Percentiles rank a stretch among this genome's conserved stretches.
phyloP scores from a whole-genome alignment of 2,329 filamentous ascomycete genomes.

The Aspergillus versicolor region DNA sequence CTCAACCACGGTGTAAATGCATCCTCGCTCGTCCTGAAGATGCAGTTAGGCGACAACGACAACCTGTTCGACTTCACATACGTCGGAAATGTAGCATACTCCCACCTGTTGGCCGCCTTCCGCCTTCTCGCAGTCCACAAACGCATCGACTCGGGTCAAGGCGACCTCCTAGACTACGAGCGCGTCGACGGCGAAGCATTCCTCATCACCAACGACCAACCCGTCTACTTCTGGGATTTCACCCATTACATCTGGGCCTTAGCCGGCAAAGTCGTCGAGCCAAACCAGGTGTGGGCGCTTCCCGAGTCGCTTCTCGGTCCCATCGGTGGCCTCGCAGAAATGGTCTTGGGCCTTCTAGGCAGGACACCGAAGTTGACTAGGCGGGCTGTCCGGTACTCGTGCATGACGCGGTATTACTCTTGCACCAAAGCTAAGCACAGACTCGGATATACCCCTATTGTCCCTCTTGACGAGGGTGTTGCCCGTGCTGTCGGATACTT shows the following conservation, averaged over 20 bases:
- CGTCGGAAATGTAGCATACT: constrained; percentile 69
- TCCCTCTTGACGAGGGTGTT: constrained; percentile 48
- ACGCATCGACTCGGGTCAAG: constrained; percentile 46
- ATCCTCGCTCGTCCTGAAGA: constrained; percentile 61
- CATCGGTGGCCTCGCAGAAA: constrained; percentile 44
- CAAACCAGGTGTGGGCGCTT: constrained; percentile 42
- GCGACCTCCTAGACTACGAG: constrained; percentile 68
- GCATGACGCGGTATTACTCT: constrained; percentile 50
- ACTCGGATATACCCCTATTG: constrained; percentile 46
- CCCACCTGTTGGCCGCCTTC: constrained; percentile 76
- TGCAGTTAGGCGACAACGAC: constrained; percentile 75
- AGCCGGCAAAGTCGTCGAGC: constrained; percentile 45
- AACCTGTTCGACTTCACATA: constrained; percentile 73
- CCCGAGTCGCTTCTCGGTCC: constrained; percentile 40
- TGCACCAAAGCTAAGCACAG: constrained; percentile 48
- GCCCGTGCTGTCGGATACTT: constrained; percentile 46
- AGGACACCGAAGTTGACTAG: constrained; percentile 47
- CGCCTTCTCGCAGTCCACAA: constrained; percentile 64
- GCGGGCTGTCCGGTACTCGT: constrained; percentile 47
- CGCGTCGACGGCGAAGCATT: constrained; percentile 82
- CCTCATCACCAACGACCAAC: constrained; percentile 85
- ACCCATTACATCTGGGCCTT: constrained; percentile 72
- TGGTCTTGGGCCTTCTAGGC: constrained; percentile 43
- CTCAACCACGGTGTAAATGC: constrained; percentile 66
- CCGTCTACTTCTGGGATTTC: constrained; percentile 90